Evolutionary conservation across 164 flowering plant species (phyloP).

Genomic region (Sedum album): DNA sequence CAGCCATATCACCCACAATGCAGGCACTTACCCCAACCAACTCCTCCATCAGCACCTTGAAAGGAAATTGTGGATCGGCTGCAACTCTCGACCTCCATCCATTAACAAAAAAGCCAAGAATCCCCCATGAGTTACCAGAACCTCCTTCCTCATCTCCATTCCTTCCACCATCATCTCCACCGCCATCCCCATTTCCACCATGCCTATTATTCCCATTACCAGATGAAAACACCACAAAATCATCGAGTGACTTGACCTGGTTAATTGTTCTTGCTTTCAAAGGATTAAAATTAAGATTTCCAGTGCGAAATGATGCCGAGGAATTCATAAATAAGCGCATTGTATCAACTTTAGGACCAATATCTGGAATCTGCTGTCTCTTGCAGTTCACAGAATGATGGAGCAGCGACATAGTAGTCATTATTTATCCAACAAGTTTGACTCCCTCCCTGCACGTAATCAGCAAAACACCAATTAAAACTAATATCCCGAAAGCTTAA

Average conservation of each 20-base stretch:
- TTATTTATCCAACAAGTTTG: neutral
- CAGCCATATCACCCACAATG: conserved; percentile 85
- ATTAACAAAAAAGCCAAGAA: conserved; percentile 40
- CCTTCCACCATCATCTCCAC: conserved; percentile 14
- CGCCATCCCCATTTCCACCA: conserved; percentile 8
- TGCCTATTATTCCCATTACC: conserved; percentile 6
- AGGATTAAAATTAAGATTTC: neutral
- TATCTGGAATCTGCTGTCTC: neutral
- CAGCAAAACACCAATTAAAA: no score
- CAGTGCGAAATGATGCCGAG: neutral
- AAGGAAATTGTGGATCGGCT: no score
- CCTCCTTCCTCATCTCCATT: no score
- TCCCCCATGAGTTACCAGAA: conserved; percentile 25
- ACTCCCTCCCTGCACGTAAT: no score
- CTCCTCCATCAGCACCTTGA: no score
- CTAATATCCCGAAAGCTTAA: no score
- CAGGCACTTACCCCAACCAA: no score
- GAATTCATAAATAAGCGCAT: neutral
- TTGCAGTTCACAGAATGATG: no score
- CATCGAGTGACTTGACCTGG: neutral
- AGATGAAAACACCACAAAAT: conserved; percentile 4
- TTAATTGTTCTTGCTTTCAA: neutral
- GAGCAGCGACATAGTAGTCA: conserved; percentile 6
- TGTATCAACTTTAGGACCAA: neutral
- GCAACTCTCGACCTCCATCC: conserved; percentile 87